Conservation (phyloP, 768 basidiomycete genomes). For the Coprinopsis marcescibilis region DNA sequence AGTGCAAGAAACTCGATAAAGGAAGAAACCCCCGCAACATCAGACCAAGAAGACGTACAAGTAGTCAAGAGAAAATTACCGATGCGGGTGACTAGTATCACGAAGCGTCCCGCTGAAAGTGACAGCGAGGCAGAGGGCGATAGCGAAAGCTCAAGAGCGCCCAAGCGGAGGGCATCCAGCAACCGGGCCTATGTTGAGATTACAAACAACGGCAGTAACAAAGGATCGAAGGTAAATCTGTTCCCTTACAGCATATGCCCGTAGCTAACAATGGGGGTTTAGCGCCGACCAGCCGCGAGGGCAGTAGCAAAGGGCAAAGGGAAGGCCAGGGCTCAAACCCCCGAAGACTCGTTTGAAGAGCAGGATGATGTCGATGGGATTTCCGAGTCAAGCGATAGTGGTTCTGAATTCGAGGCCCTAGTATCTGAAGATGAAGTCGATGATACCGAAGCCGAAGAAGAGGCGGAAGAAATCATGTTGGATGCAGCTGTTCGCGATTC, state of each 20-base stretch:
- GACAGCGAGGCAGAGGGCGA: constrained; percentile 19
- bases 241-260: constrained; percentile 9
- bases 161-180: constrained; percentile 31
- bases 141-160: constrained; percentile 17
- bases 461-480: constrained; percentile 51
- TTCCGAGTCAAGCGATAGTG: constrained; percentile 47
- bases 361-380: constrained; percentile 14
- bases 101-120: constrained; percentile 23
- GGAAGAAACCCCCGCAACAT: constrained; percentile 47
- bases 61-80: constrained; percentile 12
- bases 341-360: constrained; percentile 28
- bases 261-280: background rate
- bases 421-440: constrained; percentile 30
- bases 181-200: constrained; percentile 31
- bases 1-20: constrained; percentile 39
- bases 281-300: background rate
- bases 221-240: constrained; percentile 19
- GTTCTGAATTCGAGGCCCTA: constrained; percentile 62
- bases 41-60: constrained; percentile 31
- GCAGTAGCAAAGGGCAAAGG: constrained; percentile 21
- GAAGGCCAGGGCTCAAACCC: constrained; percentile 37
- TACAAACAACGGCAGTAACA: constrained; percentile 14
- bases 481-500: constrained; percentile 53
- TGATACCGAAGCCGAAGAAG: constrained; percentile 20
- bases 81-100: constrained; percentile 15